Evolutionary conservation across 805 yeast species (phyloP).

Genomic region (Vanderwaltozyma verrucispora): DNA sequence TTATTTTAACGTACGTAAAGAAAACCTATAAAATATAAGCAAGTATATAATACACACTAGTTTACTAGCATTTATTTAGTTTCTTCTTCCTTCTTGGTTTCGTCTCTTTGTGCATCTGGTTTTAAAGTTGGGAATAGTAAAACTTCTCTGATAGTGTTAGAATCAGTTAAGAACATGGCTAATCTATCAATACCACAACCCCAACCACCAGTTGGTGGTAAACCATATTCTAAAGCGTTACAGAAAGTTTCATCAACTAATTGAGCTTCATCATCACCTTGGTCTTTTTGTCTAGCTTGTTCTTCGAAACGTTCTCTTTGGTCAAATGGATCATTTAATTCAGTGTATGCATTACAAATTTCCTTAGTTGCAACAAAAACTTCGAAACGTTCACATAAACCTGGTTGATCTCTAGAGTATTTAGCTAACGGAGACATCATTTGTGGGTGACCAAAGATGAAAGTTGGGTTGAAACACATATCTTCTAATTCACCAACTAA

Average conservation of each 20-base stretch:
- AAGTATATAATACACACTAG: too few relatives aligned
- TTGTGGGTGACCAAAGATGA: slow-evolving; percentile 97
- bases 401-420: slow-evolving; percentile 84
- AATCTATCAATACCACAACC: slow-evolving; percentile 98
- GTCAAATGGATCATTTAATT: slow-evolving; percentile 97
- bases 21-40: too few relatives aligned
- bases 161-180: slow-evolving; percentile 95
- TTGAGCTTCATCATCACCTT: slow-evolving; percentile 99
- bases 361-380: slow-evolving; percentile 98
- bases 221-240: slow-evolving; percentile 94
- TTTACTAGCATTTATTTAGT: too few relatives aligned
- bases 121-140: slow-evolving; percentile 96
- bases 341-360: slow-evolving; percentile 96
- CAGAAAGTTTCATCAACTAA: slow-evolving; percentile 93
- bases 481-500: slow-evolving; percentile 96
- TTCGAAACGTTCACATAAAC: slow-evolving; percentile 96
- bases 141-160: slow-evolving; percentile 95
- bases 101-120: slow-evolving; percentile 55
- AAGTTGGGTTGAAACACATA: slow-evolving; percentile 90
- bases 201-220: slow-evolving; percentile 99
- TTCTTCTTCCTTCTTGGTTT: slow-evolving; percentile 21
- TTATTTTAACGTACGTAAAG: too few relatives aligned
- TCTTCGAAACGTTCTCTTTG: slow-evolving; percentile 97
- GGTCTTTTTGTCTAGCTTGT: slow-evolving; percentile 97
- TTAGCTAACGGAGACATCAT: slow-evolving; percentile 99